These are phyloP conservation scores for Fonsecaea pedrosoi DNA, from an alignment of 2,329 filamentous ascomycete species.

Conservation along the genomic window DNA sequence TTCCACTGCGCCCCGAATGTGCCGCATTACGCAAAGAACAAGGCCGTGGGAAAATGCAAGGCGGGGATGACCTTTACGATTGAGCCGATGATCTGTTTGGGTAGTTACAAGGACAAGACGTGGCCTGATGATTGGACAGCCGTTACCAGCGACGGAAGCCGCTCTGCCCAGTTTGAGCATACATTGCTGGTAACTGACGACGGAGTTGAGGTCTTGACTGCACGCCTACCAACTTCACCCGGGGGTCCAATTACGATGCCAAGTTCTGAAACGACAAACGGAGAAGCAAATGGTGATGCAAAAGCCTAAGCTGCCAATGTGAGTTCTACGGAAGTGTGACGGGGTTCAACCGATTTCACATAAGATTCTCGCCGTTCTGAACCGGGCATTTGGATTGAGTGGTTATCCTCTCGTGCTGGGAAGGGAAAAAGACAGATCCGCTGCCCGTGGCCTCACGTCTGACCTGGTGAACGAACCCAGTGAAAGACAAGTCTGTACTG, in stretches of 20 bases:
- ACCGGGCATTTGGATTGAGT: too few species aligned
- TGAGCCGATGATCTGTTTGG: constrained; percentile 96
- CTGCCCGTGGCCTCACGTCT: too few species aligned
- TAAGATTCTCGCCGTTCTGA: too few species aligned
- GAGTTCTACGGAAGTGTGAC: background rate
- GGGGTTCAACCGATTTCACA: background rate
- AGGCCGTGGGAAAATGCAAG: constrained; percentile 92
- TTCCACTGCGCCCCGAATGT: constrained; percentile 96
- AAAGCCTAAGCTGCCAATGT: constrained; percentile 16
- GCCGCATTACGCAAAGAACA: constrained; percentile 98
- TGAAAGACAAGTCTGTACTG: too few species aligned
- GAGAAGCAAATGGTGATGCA: constrained; percentile 22
- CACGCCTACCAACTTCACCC: constrained; percentile 73
- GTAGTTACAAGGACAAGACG: constrained; percentile 88
- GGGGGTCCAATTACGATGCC: constrained; percentile 68
- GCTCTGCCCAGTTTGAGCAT: constrained; percentile 94
- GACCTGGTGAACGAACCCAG: too few species aligned
- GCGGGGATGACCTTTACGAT: constrained; percentile 99
- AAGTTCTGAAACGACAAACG: constrained; percentile 23
- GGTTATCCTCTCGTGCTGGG: too few species aligned
- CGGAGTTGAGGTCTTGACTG: constrained; percentile 81
- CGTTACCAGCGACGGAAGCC: constrained; percentile 85
- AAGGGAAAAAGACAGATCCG: too few species aligned
- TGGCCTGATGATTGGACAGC: constrained; percentile 99
- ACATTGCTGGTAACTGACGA: constrained; percentile 82